Evolutionary conservation across 495 filamentous ascomycete species (phyloP).

Genomic region (Gamarada debralockiae): DNA sequence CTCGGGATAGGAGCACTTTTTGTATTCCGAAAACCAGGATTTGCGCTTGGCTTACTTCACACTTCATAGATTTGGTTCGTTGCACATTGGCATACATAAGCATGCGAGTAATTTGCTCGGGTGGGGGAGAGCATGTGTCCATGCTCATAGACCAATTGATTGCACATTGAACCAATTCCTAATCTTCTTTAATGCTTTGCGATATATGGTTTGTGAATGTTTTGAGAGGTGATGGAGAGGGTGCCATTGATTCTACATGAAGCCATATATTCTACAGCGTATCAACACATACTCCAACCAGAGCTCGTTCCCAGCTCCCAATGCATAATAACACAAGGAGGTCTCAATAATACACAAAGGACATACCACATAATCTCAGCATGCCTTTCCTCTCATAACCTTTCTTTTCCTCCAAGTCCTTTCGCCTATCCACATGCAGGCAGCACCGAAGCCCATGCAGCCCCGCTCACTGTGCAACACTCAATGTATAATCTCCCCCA

Average conservation of each 20-base stretch:
- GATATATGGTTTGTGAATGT: too few species aligned
- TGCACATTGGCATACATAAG: neutral
- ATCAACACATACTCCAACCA: conserved; percentile 16
- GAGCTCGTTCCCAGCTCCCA: conserved; percentile 7
- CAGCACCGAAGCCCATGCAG: too few species aligned
- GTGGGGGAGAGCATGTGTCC: neutral
- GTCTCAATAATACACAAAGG: conserved; percentile 21
- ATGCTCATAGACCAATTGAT: neutral
- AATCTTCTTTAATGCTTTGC: neutral
- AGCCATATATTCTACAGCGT: conserved; percentile 21
- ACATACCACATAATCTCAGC: neutral
- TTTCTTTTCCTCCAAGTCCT: neutral
- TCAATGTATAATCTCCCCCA: conserved; percentile 66
- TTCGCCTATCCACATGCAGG: neutral
- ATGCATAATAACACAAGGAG: conserved; percentile 13
- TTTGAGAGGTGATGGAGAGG: conserved; percentile 1
- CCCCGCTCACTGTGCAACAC: conserved; percentile 9
- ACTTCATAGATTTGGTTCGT: too few species aligned
- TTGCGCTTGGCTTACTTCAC: too few species aligned
- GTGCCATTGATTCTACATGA: conserved; percentile 22
- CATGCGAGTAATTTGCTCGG: too few species aligned
- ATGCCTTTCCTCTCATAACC: neutral
- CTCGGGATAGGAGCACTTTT: neutral
- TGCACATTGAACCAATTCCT: neutral
- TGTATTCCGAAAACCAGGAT: neutral